Conservation (phyloP, 345 rosid genomes). For the Eucalyptus guilfoylei region DNA sequence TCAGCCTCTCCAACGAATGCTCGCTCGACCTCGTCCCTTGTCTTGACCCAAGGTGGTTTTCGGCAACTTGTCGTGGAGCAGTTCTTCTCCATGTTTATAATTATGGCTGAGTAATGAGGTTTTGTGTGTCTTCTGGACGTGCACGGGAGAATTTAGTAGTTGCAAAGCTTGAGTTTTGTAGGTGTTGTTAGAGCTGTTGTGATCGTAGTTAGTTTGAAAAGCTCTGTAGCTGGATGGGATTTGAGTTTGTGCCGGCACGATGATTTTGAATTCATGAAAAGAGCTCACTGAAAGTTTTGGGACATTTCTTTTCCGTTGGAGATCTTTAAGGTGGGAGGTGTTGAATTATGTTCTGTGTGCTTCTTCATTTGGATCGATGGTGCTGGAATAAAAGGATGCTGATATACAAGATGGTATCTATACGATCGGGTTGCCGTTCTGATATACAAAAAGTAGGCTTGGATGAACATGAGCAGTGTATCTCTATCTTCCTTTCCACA, state of each 20-base stretch:
- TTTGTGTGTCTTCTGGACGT: background rate
- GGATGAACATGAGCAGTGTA: background rate
- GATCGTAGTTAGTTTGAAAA: background rate
- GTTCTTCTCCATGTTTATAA: background rate
- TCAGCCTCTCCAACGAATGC: conserved; percentile 33
- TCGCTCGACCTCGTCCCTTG: conserved; percentile 56
- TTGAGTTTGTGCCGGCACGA: background rate
- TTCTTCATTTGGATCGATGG: background rate
- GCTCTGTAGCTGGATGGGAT: background rate
- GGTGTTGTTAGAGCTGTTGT: background rate
- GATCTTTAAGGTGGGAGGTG: background rate
- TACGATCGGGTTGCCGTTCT: no score
- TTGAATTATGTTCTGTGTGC: background rate
- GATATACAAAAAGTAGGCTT: background rate
- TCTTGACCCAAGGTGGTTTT: conserved; percentile 56
- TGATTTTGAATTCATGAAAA: background rate
- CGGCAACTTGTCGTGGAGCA: background rate
- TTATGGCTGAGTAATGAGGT: background rate
- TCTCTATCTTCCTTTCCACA: background rate
- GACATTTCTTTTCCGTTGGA: background rate
- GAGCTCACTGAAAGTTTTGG: background rate
- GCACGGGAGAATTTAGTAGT: background rate
- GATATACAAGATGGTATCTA: background rate
- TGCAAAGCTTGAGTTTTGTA: background rate
- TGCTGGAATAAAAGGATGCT: background rate